Conservation (phyloP, 208 protist genomes). For the Trypanosoma melophagium region DNA sequence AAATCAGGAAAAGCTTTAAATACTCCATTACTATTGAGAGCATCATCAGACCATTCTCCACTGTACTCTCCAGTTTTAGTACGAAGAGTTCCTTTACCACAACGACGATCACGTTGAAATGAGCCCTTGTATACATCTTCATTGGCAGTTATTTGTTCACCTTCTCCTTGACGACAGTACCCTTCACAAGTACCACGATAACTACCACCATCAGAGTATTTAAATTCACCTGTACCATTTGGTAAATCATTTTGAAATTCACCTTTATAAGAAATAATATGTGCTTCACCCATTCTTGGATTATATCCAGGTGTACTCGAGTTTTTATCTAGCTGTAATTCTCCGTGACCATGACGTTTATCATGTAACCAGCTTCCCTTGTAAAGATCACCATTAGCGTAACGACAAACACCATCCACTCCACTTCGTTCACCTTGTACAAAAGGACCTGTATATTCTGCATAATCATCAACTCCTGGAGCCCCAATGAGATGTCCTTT, state of each 20-base stretch:
- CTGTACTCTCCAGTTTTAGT: constrained; percentile 43
- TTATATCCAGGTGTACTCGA: constrained; percentile 4
- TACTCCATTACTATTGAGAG: constrained; percentile 50
- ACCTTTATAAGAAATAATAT: constrained; percentile 43
- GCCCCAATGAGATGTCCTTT: constrained; percentile 54
- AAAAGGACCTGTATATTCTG: constrained; percentile 72
- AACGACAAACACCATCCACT: constrained; percentile 53
- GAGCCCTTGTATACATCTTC: constrained; percentile 62
- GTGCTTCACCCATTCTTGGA: constrained; percentile 13
- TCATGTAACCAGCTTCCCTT: constrained; percentile 63
- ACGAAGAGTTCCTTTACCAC: constrained; percentile 53
- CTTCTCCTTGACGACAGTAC: constrained; percentile 53
- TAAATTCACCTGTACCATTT: constrained; percentile 34
- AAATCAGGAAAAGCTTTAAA: constrained; percentile 10
- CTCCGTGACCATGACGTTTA: constrained; percentile 66
- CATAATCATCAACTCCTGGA: constrained; percentile 54
- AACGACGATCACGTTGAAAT: constrained; percentile 49
- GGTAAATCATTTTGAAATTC: constrained; percentile 53
- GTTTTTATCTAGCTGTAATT: constrained; percentile 37
- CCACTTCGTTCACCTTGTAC: constrained; percentile 54
- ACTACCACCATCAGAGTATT: constrained; percentile 65
- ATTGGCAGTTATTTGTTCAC: constrained; percentile 44
- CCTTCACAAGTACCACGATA: constrained; percentile 56
- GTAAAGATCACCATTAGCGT: constrained; percentile 76
- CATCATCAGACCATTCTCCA: constrained; percentile 49